phyloP scores from a whole-genome alignment of 2,329 filamentous ascomycete species.

The Ilyonectria mors-panacis region DNA sequence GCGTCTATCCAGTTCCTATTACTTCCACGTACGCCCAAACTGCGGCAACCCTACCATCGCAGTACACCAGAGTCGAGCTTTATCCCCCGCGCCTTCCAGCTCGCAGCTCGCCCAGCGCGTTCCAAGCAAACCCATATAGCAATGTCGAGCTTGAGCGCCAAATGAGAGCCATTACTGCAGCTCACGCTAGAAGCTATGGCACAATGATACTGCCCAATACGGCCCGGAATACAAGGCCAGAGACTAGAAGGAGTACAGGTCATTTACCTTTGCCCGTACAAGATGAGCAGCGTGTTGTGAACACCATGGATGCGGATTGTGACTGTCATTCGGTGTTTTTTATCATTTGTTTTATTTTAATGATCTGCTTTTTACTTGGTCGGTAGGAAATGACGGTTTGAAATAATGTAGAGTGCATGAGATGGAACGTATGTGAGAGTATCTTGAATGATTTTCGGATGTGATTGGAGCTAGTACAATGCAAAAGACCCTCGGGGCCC shows the following conservation, averaged over 20 bases:
- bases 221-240: neutral
- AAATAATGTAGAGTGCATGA: neutral
- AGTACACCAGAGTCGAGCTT: neutral
- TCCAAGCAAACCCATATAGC: neutral
- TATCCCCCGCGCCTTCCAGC: neutral
- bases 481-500: no score
- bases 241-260: neutral
- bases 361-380: neutral
- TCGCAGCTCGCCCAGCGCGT: neutral
- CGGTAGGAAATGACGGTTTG: neutral
- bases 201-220: neutral
- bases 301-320: neutral
- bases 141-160: neutral
- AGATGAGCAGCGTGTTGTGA: neutral
- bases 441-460: neutral
- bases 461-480: neutral
- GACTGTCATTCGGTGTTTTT: neutral
- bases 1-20: neutral
- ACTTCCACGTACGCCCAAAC: neutral
- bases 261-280: neutral
- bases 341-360: neutral
- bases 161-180: neutral
- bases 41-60: neutral
- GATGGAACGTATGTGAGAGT: neutral
- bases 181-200: neutral